Evolutionary conservation across 1,284 basidiomycete species (phyloP).

Genomic region (Irpex rosettiformis): DNA sequence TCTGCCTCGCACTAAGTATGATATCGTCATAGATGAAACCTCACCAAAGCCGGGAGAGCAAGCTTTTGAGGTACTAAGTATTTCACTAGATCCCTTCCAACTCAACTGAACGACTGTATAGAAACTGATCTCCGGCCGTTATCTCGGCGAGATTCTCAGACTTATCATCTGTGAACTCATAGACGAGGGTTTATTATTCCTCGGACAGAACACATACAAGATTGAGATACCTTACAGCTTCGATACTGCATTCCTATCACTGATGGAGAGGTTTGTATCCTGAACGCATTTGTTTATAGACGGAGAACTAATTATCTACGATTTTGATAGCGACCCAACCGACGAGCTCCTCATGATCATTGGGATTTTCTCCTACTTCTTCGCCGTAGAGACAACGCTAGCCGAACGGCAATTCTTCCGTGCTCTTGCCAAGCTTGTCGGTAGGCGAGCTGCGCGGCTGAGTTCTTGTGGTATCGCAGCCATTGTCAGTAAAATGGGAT

Average conservation of each 20-base stretch:
- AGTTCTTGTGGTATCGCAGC: slow-evolving; percentile 94
- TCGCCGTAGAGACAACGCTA: slow-evolving; percentile 89
- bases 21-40: slow-evolving; percentile 86
- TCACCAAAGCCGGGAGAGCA: slow-evolving; percentile 98
- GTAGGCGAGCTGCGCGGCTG: slow-evolving; percentile 84
- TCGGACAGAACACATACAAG: slow-evolving; percentile 98
- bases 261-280: slow-evolving; percentile 81
- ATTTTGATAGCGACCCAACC: slow-evolving; percentile 78
- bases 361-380: slow-evolving; percentile 96
- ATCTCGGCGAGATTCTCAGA: slow-evolving; percentile 95
- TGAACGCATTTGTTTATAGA: not conserved
- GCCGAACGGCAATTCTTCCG: slow-evolving; percentile 96
- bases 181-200: slow-evolving; percentile 94
- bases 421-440: slow-evolving; percentile 85
- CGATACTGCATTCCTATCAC: slow-evolving; percentile 94
- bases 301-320: not conserved
- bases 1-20: slow-evolving; percentile 93
- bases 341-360: slow-evolving; percentile 96
- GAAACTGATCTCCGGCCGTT: slow-evolving; percentile 98
- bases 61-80: slow-evolving; percentile 68
- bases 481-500: slow-evolving; percentile 89
- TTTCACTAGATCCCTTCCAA: not conserved
- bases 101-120: slow-evolving; percentile 29
- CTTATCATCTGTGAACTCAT: slow-evolving; percentile 94
- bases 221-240: slow-evolving; percentile 90